Base-by-base conservation (phyloP, 140 eudicot genomes). In the Senecio squalidus region DNA sequence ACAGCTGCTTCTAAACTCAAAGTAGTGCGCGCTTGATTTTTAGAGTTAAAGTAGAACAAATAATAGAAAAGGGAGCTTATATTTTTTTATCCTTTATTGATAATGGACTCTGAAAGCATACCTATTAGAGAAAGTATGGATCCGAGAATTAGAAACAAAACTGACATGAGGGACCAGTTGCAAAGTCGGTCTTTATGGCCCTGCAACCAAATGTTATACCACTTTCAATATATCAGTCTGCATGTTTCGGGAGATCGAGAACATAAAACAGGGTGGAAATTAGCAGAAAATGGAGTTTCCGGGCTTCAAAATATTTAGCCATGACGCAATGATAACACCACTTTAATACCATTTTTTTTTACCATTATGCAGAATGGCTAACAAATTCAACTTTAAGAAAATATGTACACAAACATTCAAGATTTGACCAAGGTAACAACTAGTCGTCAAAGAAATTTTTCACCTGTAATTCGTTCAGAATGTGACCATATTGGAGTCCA, bases 401-500 rank as follows among this genome's bases (percentile, higher is more conserved):
- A 46, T 25, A 64, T 16, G 11, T 52, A 28, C 18, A 26, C 4
- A 26, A 9, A 52, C 13, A 45, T 45, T 4, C 25, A 45, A 45
- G 6, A 45, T 13, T 29, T 50, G 47, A n/a, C 58, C 58, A 55
- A 34, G 41, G 20, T 0, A 29, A 33, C 51, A 44, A 8, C 11
- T n/a, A 29, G 24, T n/a, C 27, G 28, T 21, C 8, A 23, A 50
- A 7, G 62, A 57, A 50, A 15, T n/a, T 36, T 17, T 66, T 67
- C 29, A 85, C 95, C 86, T 82, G 81, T 15, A 72, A 65, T 60
- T 83, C 79, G 8, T 69, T 76, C 62, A 86, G 75, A 69, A 80
- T 54, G 50, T 86, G 95, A 30, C 93, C 93, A 51, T 80, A 86
- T 57, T 83, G 88, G 46, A 86, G 95, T 57, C 95, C 93, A 71